A percentile compares a stretch with the other conserved stretches of the same genome.
phyloP scores from a whole-genome alignment of 352 stramenopile species.

The Phytophthora sansomeana region DNA sequence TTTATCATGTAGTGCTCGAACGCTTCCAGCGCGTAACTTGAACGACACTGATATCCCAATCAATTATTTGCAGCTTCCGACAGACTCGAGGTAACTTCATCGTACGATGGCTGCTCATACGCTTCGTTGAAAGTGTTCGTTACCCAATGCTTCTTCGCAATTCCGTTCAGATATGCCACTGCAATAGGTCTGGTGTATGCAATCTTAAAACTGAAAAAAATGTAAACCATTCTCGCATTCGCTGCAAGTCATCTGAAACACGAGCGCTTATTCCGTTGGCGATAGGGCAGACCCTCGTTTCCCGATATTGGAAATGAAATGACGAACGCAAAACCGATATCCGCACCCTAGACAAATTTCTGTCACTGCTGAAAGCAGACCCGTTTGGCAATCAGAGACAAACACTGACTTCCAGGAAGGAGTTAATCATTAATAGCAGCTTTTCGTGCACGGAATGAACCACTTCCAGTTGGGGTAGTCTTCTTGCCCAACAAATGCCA shows the following conservation, averaged over 20 bases:
- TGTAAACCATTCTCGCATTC: slow-evolving; percentile 4
- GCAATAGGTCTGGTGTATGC: not conserved
- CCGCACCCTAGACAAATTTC: not conserved
- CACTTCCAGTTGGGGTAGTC: too few relatives aligned
- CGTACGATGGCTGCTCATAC: not conserved
- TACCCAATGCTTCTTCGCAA: not conserved
- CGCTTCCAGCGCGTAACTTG: too few relatives aligned
- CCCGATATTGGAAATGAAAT: slow-evolving; percentile 1
- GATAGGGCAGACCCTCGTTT: not conserved
- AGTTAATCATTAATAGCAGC: too few relatives aligned
- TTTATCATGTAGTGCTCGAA: too few relatives aligned
- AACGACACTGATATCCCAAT: not conserved
- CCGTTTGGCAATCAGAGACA: not conserved
- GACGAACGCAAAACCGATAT: not conserved
- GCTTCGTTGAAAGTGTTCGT: not conserved
- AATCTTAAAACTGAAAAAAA: not conserved
- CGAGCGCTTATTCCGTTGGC: not conserved
- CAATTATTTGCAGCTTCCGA: slow-evolving; percentile 7
- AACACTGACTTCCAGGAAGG: too few relatives aligned
- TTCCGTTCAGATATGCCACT: slow-evolving; percentile 2
- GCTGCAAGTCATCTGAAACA: not conserved
- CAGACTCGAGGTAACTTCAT: not conserved
- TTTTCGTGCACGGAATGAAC: too few relatives aligned
- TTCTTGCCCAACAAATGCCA: too few relatives aligned
- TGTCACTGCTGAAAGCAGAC: too few relatives aligned